These are phyloP conservation scores for Fusarium multiceps DNA, from an alignment of 2,329 filamentous ascomycete genomes.

Conservation along the genomic window DNA sequence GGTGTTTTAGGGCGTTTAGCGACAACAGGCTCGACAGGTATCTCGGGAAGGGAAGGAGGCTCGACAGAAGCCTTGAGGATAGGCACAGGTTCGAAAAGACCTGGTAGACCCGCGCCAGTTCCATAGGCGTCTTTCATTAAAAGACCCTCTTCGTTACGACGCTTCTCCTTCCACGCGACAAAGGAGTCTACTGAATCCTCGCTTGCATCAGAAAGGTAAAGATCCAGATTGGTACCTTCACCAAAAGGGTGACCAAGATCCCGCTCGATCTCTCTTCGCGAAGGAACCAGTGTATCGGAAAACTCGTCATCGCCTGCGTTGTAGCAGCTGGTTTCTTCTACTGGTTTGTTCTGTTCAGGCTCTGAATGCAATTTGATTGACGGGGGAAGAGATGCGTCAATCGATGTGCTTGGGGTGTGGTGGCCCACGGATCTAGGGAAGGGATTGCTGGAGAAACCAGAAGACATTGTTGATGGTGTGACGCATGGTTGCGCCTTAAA, in stretches of 20 bases:
- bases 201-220: conserved; percentile 40
- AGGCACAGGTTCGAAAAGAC: conserved; percentile 42
- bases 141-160: conserved; percentile 40
- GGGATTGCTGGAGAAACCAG: conserved; percentile 54
- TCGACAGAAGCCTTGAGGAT: conserved; percentile 13
- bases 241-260: conserved; percentile 11
- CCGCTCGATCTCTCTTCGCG: conserved; percentile 14
- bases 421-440: conserved; percentile 55
- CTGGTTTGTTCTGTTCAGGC: conserved; percentile 15
- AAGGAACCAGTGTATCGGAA: conserved; percentile 27
- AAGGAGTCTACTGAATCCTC: conserved; percentile 48
- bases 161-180: conserved; percentile 29
- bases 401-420: conserved; percentile 60
- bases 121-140: conserved; percentile 47
- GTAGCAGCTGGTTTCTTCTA: conserved; percentile 11
- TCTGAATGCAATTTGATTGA: conserved; percentile 43
- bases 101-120: conserved; percentile 43
- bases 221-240: not conserved
- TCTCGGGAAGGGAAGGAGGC: conserved; percentile 12
- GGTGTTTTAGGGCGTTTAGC: conserved; percentile 16
- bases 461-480: conserved; percentile 43
- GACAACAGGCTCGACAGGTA: not conserved
- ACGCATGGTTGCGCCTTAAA: conserved; percentile 56
- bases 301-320: conserved; percentile 34
- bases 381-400: conserved; percentile 49